phyloP scores from a whole-genome alignment of 2,329 filamentous ascomycete genomes.

The Diaporthe helianthi region DNA sequence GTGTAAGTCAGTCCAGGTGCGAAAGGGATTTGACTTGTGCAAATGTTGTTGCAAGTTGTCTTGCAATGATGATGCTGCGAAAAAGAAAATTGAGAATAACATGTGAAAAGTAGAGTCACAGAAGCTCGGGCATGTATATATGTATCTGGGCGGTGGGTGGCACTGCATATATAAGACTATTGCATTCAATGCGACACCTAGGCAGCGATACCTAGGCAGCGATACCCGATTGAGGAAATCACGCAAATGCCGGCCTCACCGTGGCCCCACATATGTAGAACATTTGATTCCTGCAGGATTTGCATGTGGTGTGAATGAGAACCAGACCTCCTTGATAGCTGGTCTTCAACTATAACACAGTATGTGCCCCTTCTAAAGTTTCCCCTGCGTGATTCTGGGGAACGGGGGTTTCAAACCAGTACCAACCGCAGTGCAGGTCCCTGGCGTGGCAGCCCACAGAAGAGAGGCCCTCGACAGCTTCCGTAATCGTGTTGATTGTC shows the following conservation, averaged over 20 bases:
- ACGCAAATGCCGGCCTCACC: conserved; percentile 9
- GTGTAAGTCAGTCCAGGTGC: not conserved
- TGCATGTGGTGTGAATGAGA: not conserved
- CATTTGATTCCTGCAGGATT: not conserved
- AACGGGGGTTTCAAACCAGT: too few relatives aligned
- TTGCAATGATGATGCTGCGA: too few relatives aligned
- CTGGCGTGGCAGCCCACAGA: not conserved
- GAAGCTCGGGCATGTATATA: conserved; percentile 17
- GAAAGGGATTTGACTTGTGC: too few relatives aligned
- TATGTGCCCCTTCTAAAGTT: too few relatives aligned
- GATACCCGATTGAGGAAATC: conserved; percentile 7
- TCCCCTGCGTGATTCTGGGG: not conserved
- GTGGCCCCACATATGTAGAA: not conserved
- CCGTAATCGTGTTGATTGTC: not conserved
- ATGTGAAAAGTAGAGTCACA: not conserved
- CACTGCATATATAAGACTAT: not conserved
- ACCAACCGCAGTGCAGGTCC: too few relatives aligned
- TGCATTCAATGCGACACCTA: not conserved
- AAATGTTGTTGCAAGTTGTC: not conserved
- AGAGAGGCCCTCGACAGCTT: too few relatives aligned
- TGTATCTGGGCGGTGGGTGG: conserved; percentile 1
- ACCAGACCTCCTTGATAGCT: not conserved
- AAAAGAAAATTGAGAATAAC: too few relatives aligned
- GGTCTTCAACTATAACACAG: not conserved
- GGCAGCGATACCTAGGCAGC: conserved; percentile 4